Evolutionary conservation across 2,329 filamentous ascomycete genomes (phyloP).

Genomic region (Dothideomycetes sp.): DNA sequence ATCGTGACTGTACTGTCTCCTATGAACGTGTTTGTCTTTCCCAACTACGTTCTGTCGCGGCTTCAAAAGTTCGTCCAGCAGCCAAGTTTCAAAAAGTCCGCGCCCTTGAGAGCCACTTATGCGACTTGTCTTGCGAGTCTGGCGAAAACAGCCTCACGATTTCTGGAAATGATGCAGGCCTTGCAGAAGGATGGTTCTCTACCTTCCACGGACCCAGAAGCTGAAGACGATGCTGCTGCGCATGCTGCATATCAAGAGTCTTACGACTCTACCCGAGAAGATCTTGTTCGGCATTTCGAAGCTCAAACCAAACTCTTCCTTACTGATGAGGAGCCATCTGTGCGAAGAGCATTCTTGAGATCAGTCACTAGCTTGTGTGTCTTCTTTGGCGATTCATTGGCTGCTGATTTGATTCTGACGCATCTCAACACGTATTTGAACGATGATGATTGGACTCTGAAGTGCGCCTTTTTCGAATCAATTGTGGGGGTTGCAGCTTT

Average conservation of each 20-base stretch:
- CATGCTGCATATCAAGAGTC: conserved; percentile 64
- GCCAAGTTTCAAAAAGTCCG: conserved; percentile 34
- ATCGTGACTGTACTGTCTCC: conserved; percentile 80
- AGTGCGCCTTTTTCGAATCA: conserved; percentile 92
- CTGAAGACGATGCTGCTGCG: conserved; percentile 62
- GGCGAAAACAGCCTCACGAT: conserved; percentile 71
- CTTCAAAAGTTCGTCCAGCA: conserved; percentile 46
- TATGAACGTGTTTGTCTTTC: conserved; percentile 56
- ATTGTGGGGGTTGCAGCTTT: conserved; percentile 89
- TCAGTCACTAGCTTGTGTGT: conserved; percentile 88
- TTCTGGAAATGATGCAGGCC: conserved; percentile 84
- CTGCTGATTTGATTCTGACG: conserved; percentile 91
- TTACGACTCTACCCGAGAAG: conserved; percentile 76
- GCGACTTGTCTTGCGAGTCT: conserved; percentile 84
- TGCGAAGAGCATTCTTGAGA: conserved; percentile 79
- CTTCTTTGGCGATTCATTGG: conserved; percentile 85
- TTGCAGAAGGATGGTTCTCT: conserved; percentile 74
- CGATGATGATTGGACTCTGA: conserved; percentile 90
- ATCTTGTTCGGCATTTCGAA: conserved; percentile 77
- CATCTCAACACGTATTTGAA: conserved; percentile 97
- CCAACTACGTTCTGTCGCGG: conserved; percentile 53
- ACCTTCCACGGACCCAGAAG: conserved; percentile 64
- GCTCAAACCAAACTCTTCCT: conserved; percentile 79
- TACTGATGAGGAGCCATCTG: conserved; percentile 74
- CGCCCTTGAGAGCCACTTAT: conserved; percentile 78